Conservation (phyloP, 352 stramenopile genomes). For the Phytopythium cucurbitacearum region DNA sequence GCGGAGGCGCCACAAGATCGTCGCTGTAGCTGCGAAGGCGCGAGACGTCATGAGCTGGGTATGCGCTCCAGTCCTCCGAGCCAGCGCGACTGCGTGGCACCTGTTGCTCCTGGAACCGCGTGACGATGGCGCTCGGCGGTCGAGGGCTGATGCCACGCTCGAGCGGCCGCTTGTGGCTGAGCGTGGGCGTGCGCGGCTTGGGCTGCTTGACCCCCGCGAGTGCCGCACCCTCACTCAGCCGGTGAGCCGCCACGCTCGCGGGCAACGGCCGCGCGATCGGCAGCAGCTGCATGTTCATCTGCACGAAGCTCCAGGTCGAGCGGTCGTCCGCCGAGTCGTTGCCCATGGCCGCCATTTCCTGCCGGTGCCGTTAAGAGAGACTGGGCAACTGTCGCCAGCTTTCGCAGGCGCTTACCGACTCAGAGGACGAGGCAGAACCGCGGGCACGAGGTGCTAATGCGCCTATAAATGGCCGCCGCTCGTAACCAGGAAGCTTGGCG, state of each 20-base stretch:
- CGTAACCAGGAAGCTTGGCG: no score
- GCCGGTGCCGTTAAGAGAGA: neutral
- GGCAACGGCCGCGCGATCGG: constrained; percentile 68
- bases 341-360: neutral
- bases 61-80: constrained; percentile 35
- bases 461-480: no score
- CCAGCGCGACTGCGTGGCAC: constrained; percentile 6
- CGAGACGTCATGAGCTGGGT: neutral
- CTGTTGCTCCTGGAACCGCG: neutral
- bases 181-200: constrained; percentile 59
- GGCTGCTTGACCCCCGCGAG: constrained; percentile 12
- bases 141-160: constrained; percentile 67
- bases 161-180: constrained; percentile 39
- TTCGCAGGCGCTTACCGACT: neutral
- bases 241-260: constrained; percentile 35
- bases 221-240: constrained; percentile 34
- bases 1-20: neutral
- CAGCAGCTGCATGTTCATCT: constrained; percentile 85
- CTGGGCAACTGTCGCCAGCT: neutral
- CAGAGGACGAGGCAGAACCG: no score
- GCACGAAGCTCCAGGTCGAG: constrained; percentile 73
- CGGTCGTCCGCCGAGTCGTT: constrained; percentile 3
- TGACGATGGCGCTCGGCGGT: constrained; percentile 30
- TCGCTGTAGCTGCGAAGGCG: constrained; percentile 4
- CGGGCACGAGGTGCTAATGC: no score